Evolutionary conservation across 768 basidiomycete species (phyloP), one percentile per base, ranked within the genome.

Genomic region (Xerocomellus amylosporus): DNA sequence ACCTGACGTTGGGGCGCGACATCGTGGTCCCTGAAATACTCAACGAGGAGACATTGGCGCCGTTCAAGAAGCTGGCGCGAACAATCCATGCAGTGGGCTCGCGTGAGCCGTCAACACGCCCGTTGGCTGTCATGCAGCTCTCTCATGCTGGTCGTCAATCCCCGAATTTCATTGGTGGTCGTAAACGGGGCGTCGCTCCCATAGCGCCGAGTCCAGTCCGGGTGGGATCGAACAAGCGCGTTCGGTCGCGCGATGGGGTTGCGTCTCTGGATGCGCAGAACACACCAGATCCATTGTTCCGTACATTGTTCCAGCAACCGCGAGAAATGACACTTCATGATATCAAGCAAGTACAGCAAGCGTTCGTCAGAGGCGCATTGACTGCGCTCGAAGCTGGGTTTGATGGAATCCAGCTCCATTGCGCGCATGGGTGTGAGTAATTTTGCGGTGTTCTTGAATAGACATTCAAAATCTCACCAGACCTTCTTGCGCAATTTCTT

Each of bases 81-180:
- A 70, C 70, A 2, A 87, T 89, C 15, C 83, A 81, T 57, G 76
- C 73, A 20, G 37, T 22, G 13, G 44, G 37, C 42, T 51, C 40
- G 55, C 55, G 51, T 39, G 49, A 52, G 15, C 51, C 45, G n/a
- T 49, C 53, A 2, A 37, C 48, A 44, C 51, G 51, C 40, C 38
- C 63, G 5, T 72, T 90, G 6, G 82, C 86, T 8, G 76, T 98
- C 52, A 80, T 95, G 77, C 95, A 98, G 64, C 73, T 98, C 44
- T 90, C 79, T 43, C 95, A 98, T 64, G 67, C 77, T 5, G 90
- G 95, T 5, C 81, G 94, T 8, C 95, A 98, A 69, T 92, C 92
- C 2, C 73, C 84, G 9, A 86, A 87, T 53, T 52, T 92, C 42
- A 58, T 90, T 24, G 84, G 87, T 17, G 88, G 88, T 24, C 81